A percentile compares a stretch with the other conserved stretches of the same genome.
Evolutionary conservation across 2,329 filamentous ascomycete genomes (phyloP).

Genomic region (Cercospora zeina): DNA sequence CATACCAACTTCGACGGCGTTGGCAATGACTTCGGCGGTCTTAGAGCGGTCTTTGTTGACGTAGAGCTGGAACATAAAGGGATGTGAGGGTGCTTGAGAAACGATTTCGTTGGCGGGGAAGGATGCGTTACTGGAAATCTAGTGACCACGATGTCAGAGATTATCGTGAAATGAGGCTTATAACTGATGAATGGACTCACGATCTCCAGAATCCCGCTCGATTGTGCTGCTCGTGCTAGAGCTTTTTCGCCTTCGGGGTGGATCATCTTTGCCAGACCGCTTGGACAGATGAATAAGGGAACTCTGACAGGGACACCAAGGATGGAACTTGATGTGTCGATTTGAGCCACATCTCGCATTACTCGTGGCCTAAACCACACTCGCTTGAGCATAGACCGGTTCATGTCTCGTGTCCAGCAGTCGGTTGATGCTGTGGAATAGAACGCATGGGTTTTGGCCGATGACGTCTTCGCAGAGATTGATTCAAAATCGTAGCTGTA

Average conservation of each 20-base stretch:
- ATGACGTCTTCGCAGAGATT: conserved; percentile 23
- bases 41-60: conserved; percentile 58
- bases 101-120: conserved; percentile 39
- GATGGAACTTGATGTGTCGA: conserved; percentile 32
- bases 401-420: conserved; percentile 31
- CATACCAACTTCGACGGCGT: conserved; percentile 51
- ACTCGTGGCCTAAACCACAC: conserved; percentile 35
- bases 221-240: conserved; percentile 34
- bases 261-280: conserved; percentile 40
- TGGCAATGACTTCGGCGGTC: conserved; percentile 52
- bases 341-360: conserved; percentile 28
- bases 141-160: neutral
- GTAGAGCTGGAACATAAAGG: conserved; percentile 63
- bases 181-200: conserved; percentile 14
- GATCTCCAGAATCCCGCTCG: conserved; percentile 33
- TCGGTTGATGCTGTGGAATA: conserved; percentile 33
- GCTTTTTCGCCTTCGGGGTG: conserved; percentile 42
- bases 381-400: conserved; percentile 26
- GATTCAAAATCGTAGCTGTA: conserved; percentile 31
- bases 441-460: conserved; percentile 33
- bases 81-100: conserved; percentile 31
- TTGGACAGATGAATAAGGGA: conserved; percentile 42
- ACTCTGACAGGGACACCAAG: conserved; percentile 30
- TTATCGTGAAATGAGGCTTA: neutral
- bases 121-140: conserved; percentile 38